phyloP scores from a whole-genome alignment of 1,284 basidiomycete species.

The Ustilago tritici region DNA sequence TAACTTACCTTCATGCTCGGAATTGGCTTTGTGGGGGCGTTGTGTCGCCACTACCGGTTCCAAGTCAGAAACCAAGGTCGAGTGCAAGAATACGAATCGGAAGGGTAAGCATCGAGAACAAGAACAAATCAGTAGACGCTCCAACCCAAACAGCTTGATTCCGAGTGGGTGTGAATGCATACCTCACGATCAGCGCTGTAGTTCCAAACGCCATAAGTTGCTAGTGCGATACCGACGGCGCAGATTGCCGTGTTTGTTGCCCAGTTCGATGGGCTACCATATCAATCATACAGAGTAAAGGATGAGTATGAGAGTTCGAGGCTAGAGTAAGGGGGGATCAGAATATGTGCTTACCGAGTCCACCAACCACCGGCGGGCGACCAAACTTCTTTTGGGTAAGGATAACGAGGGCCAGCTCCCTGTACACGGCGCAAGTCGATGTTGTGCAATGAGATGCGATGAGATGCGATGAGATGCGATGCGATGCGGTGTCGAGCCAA shows the following conservation, averaged over 20 bases:
- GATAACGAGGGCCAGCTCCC: constrained; percentile 72
- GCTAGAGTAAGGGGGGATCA: background rate
- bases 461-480: background rate
- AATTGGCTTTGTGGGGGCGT: constrained; percentile 63
- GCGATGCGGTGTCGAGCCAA: background rate
- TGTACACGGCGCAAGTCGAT: constrained; percentile 11
- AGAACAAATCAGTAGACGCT: background rate
- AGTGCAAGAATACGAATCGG: too few species aligned
- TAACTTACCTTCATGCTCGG: constrained; percentile 62
- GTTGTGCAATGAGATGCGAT: background rate
- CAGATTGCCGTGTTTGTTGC: constrained; percentile 72
- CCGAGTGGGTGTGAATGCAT: constrained; percentile 33
- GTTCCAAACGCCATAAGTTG: constrained; percentile 72
- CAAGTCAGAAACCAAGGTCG: background rate
- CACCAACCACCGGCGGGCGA: constrained; percentile 75
- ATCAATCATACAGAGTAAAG: background rate
- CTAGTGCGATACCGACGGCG: constrained; percentile 71
- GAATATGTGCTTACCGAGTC: constrained; percentile 64
- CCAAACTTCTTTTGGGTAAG: constrained; percentile 75
- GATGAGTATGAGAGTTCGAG: background rate
- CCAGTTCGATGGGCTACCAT: constrained; percentile 72
- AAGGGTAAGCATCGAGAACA: too few species aligned
- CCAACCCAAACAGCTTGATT: background rate
- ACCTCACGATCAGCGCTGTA: constrained; percentile 73
- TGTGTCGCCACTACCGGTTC: constrained; percentile 63